phyloP scores from a whole-genome alignment of 257 asterid species.

The Capsicum pubescens region DNA sequence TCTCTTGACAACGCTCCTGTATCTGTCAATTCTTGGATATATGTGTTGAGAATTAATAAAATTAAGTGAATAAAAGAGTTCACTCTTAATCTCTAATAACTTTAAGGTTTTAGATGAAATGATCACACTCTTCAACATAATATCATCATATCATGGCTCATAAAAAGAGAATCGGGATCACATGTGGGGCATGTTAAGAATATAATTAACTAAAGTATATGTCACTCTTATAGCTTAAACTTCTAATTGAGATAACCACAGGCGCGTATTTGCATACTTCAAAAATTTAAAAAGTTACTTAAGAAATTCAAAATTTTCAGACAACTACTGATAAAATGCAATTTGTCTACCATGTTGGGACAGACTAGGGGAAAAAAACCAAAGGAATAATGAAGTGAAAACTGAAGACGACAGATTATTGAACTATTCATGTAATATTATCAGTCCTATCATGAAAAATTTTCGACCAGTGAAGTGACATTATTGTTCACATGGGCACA shows the following conservation, averaged over 20 bases:
- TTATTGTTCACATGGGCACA: constrained; percentile 21
- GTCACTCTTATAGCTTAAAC: not conserved
- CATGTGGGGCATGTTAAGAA: not conserved
- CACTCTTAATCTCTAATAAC: too few species aligned
- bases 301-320: not conserved
- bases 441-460: constrained; percentile 15
- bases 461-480: constrained; percentile 22
- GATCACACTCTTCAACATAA: too few species aligned
- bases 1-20: too few species aligned
- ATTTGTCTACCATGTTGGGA: constrained; percentile 13
- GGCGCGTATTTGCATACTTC: too few species aligned
- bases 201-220: not conserved
- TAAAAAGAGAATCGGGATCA: not conserved
- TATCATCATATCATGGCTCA: not conserved
- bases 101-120: too few species aligned
- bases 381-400: constrained; percentile 1
- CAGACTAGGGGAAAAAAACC: not conserved
- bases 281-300: not conserved
- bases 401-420: not conserved
- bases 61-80: too few species aligned
- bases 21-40: too few species aligned
- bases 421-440: constrained; percentile 15
- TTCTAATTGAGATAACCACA: too few species aligned
- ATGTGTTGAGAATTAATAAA: too few species aligned
- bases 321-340: not conserved